A percentile compares a stretch with the other conserved stretches of the same genome.
Conservation (phyloP, 257 asterid genomes). For the Nicotiana obtusifolia region DNA sequence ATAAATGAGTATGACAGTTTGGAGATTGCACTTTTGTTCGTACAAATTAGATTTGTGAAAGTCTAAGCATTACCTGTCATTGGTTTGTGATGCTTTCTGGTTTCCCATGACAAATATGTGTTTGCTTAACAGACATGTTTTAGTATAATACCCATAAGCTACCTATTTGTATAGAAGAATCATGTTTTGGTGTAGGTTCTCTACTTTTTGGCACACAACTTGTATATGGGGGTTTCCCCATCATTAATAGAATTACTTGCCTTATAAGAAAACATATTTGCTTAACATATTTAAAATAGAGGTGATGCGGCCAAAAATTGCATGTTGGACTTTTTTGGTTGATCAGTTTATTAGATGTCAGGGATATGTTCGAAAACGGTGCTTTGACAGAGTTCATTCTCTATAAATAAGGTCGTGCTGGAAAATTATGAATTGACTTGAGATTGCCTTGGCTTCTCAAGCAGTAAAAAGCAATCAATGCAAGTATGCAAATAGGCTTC, state of each 20-base stretch:
- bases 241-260: neutral
- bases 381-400: neutral
- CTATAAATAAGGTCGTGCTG: too few relatives aligned
- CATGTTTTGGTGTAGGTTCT: too few relatives aligned
- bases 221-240: neutral
- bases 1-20: neutral
- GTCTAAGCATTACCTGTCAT: neutral
- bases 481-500: too few relatives aligned
- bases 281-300: neutral
- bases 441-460: too few relatives aligned
- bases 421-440: too few relatives aligned
- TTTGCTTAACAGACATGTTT: neutral
- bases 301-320: neutral
- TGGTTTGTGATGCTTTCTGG: neutral
- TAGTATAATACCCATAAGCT: too few relatives aligned
- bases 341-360: neutral
- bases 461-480: too few relatives aligned
- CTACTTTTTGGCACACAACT: too few relatives aligned
- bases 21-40: neutral
- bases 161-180: too few relatives aligned
- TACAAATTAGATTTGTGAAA: neutral
- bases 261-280: neutral
- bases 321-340: neutral
- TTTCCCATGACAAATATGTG: conserved; percentile 1
- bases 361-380: neutral